Conservation (phyloP, 768 basidiomycete genomes). For the Termitomyces sp. region DNA sequence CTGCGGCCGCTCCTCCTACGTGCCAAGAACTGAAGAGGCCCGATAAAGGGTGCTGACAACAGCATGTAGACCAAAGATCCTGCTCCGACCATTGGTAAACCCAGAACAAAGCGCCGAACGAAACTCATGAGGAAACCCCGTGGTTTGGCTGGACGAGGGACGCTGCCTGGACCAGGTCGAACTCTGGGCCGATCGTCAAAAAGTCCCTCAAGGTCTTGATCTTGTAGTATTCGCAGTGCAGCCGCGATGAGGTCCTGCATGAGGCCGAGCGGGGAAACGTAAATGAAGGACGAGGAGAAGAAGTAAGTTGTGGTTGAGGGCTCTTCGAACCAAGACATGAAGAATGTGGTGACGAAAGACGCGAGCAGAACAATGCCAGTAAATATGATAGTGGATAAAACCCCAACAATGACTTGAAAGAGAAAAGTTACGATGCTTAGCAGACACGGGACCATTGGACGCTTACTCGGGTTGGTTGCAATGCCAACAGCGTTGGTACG, state of each 20-base stretch:
- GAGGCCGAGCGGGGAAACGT: constrained; percentile 51
- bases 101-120: constrained; percentile 67
- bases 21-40: constrained; percentile 66
- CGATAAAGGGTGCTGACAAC: constrained; percentile 55
- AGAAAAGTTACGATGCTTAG: constrained; percentile 2
- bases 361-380: constrained; percentile 60
- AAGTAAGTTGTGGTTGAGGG: constrained; percentile 32
- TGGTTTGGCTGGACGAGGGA: constrained; percentile 16
- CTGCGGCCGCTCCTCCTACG: constrained; percentile 54
- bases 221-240: constrained; percentile 56
- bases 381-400: constrained; percentile 57
- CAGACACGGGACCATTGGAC: not conserved
- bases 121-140: constrained; percentile 48
- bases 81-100: constrained; percentile 74
- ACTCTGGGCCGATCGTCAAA: constrained; percentile 26
- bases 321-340: constrained; percentile 58
- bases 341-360: constrained; percentile 65
- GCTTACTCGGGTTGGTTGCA: constrained; percentile 70
- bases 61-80: constrained; percentile 73
- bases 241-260: constrained; percentile 58
- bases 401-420: constrained; percentile 56
- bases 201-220: constrained; percentile 42
- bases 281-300: constrained; percentile 36
- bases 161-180: constrained; percentile 5
- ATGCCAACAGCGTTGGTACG: constrained; percentile 67